Conservation (phyloP, 2,329 filamentous ascomycete genomes). For the Claviceps maximensis region DNA sequence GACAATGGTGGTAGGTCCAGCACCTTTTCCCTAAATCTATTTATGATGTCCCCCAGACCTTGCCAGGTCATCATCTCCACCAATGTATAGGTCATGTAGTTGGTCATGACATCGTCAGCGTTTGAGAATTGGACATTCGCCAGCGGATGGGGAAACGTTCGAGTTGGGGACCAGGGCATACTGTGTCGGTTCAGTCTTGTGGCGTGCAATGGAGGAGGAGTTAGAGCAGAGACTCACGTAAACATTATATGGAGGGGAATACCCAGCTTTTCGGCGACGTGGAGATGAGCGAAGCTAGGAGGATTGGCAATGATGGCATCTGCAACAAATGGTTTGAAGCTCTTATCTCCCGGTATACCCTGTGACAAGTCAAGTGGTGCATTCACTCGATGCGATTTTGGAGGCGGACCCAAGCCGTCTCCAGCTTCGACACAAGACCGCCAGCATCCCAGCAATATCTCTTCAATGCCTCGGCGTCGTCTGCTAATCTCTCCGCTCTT, state of each 20-base stretch:
- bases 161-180: slow-evolving; percentile 84
- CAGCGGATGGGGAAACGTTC: slow-evolving; percentile 73
- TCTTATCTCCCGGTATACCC: slow-evolving; percentile 26
- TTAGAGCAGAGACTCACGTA: slow-evolving; percentile 44
- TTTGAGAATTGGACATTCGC: slow-evolving; percentile 69
- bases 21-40: slow-evolving; percentile 64
- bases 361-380: slow-evolving; percentile 28
- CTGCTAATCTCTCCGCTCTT: slow-evolving; percentile 65
- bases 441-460: slow-evolving; percentile 80
- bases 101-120: slow-evolving; percentile 62
- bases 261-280: slow-evolving; percentile 61
- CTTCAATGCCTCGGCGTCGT: slow-evolving; percentile 59
- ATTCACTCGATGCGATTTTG: slow-evolving; percentile 31
- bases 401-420: slow-evolving; percentile 44
- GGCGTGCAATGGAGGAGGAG: neutral
- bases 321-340: slow-evolving; percentile 58
- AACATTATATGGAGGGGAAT: slow-evolving; percentile 80
- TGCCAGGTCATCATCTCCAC: slow-evolving; percentile 93
- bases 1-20: slow-evolving; percentile 67
- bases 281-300: slow-evolving; percentile 63
- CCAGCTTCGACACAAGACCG: slow-evolving; percentile 70
- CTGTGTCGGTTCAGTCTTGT: slow-evolving; percentile 35
- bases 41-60: slow-evolving; percentile 81
- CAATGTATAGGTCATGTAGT: slow-evolving; percentile 70
- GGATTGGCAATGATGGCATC: slow-evolving; percentile 72